These are phyloP conservation scores for Lobosporangium transversale DNA, from an alignment of 192 early-diverging fungal genomes.

Conservation along the genomic window DNA sequence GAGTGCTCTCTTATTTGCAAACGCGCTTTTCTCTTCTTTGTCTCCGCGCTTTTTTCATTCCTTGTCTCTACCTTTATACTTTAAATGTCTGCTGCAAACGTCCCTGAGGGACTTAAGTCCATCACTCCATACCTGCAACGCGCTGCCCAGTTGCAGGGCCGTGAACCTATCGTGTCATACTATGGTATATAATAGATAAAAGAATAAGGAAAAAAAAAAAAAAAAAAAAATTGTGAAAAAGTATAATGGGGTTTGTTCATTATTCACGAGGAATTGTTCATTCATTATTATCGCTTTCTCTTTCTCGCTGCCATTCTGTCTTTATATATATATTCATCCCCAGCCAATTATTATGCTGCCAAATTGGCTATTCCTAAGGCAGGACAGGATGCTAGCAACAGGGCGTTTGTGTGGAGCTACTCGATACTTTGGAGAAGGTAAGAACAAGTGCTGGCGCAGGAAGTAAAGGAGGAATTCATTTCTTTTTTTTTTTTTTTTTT, in stretches of 20 bases:
- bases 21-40: background rate
- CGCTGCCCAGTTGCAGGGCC: constrained; percentile 75
- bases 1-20: too few relatives aligned
- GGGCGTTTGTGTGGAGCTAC: constrained; percentile 69
- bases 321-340: too few relatives aligned
- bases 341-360: constrained; percentile 87
- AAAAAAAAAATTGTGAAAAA: too few relatives aligned
- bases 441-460: too few relatives aligned
- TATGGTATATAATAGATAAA: constrained; percentile 91
- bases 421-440: constrained; percentile 87
- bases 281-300: too few relatives aligned
- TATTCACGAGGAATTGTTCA: too few relatives aligned
- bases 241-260: too few relatives aligned
- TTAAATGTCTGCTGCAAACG: constrained; percentile 39
- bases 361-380: constrained; percentile 76
- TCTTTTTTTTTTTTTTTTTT: too few relatives aligned
- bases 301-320: too few relatives aligned
- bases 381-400: constrained; percentile 62
- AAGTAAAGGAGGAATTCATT: too few relatives aligned
- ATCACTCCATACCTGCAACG: constrained; percentile 86
- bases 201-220: too few relatives aligned
- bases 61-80: background rate
- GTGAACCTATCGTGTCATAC: constrained; percentile 92
- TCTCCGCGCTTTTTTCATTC: background rate
- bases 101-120: constrained; percentile 73